These are phyloP conservation scores for Theobroma grandiflorum DNA, from an alignment of 441 rosid species.

Conservation along the genomic window DNA sequence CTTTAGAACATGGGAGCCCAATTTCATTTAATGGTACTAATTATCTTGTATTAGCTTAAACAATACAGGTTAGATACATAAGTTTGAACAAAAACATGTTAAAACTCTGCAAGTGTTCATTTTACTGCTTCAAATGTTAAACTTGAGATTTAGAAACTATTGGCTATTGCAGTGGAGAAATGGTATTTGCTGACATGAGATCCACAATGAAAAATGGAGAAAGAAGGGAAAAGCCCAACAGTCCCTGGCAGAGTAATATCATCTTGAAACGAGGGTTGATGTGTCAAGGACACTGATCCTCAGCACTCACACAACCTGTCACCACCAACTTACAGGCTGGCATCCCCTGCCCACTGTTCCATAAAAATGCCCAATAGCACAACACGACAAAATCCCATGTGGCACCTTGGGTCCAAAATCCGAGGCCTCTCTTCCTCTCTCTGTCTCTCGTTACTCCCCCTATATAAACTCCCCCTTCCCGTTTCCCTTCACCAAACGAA, in stretches of 20 bases:
- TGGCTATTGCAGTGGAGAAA: no score
- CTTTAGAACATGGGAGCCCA: background rate
- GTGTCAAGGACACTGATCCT: background rate
- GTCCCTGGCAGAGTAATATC: constrained; percentile 28
- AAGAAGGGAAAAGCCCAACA: background rate
- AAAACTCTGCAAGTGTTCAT: no score
- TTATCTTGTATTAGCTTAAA: background rate
- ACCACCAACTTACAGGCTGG: constrained; percentile 56
- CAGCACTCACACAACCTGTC: constrained; percentile 43
- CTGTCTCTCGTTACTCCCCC: background rate
- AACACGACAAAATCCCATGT: constrained; percentile 38
- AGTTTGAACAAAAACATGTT: no score
- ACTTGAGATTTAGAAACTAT: no score
- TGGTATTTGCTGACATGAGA: no score
- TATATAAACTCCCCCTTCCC: constrained; percentile 7
- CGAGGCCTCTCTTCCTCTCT: background rate
- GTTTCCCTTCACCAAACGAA: background rate
- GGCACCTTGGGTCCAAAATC: constrained; percentile 24
- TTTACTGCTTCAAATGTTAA: no score
- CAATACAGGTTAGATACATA: no score
- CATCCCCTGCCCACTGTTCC: constrained; percentile 34
- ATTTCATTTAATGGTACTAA: background rate
- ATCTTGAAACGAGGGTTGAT: constrained; percentile 7
- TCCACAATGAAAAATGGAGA: background rate
- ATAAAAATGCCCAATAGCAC: background rate